These are phyloP conservation scores for Umbelopsis vinacea DNA, from an alignment of 192 early-diverging fungal genomes.

Conservation along the genomic window DNA sequence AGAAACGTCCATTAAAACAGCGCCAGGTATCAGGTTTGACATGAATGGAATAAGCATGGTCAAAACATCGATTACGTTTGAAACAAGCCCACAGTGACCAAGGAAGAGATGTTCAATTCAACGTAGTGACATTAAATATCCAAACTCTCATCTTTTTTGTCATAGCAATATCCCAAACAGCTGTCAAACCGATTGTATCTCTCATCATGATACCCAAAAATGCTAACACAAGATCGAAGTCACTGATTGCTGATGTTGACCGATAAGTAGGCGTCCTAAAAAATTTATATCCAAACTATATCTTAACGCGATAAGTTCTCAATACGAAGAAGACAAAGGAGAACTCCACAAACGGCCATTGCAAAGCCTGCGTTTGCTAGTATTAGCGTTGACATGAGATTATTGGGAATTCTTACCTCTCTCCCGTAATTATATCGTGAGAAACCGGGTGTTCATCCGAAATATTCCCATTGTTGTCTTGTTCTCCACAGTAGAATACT, in stretches of 20 bases:
- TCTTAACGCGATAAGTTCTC: no score
- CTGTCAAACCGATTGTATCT: neutral
- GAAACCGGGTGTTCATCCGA: slow-evolving; percentile 18
- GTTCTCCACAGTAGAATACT: neutral
- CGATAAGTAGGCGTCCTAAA: no score
- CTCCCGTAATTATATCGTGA: slow-evolving; percentile 8
- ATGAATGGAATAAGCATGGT: no score
- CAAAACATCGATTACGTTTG: no score
- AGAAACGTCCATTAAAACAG: no score
- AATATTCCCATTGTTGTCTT: neutral
- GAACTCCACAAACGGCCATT: neutral
- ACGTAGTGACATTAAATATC: neutral
- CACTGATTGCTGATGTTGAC: neutral
- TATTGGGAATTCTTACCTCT: neutral
- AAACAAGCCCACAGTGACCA: no score
- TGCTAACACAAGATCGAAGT: slow-evolving; percentile 1
- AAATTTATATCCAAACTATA: no score
- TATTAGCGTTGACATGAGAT: slow-evolving; percentile 14
- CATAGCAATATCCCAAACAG: neutral
- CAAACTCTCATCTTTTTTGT: neutral
- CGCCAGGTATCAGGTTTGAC: no score
- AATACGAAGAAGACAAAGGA: no score
- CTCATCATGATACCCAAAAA: neutral
- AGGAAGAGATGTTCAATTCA: no score
- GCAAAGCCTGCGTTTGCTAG: neutral